phyloP scores from a whole-genome alignment of 2,329 filamentous ascomycete genomes.

The Uncinocarpus reesii region DNA sequence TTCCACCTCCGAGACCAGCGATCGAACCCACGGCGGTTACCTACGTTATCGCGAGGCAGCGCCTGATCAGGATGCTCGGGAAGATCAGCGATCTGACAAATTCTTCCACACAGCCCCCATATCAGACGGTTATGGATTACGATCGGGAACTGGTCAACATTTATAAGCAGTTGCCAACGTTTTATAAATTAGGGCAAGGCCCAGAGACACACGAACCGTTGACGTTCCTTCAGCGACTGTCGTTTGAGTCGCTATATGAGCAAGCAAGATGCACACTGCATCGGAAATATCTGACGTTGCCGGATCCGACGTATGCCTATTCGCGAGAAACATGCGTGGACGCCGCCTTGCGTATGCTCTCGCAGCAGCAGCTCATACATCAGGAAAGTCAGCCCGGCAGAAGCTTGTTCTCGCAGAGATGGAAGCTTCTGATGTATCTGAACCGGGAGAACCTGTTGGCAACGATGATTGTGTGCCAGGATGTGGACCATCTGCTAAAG shows the following conservation, averaged over 20 bases:
- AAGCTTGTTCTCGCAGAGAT: conserved; percentile 33
- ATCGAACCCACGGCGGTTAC: conserved; percentile 21
- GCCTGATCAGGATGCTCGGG: conserved; percentile 14
- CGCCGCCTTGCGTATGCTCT: conserved; percentile 37
- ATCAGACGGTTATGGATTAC: conserved; percentile 18
- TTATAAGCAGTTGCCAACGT: conserved; percentile 17
- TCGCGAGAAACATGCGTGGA: conserved; percentile 39
- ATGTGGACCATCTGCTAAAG: conserved; percentile 27
- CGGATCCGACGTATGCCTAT: conserved; percentile 29
- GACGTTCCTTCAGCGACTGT: conserved; percentile 22
- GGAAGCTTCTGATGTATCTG: conserved; percentile 37
- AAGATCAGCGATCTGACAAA: conserved; percentile 16
- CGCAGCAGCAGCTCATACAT: conserved; percentile 37
- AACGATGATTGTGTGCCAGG: conserved; percentile 39
- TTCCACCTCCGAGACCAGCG: conserved; percentile 24
- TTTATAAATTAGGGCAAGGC: conserved; percentile 14
- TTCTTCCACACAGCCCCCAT: conserved; percentile 14
- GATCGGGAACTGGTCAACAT: conserved; percentile 19
- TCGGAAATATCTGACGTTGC: conserved; percentile 27
- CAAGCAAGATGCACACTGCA: conserved; percentile 30
- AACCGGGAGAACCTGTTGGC: conserved; percentile 42
- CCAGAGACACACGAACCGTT: conserved; percentile 12
- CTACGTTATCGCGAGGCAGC: conserved; percentile 13
- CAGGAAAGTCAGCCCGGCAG: conserved; percentile 34
- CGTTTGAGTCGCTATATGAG: conserved; percentile 25